A percentile compares a stretch with the other conserved stretches of the same genome.
phyloP scores from a whole-genome alignment of 305 asterid species.

The Stenogyne calaminthoides region DNA sequence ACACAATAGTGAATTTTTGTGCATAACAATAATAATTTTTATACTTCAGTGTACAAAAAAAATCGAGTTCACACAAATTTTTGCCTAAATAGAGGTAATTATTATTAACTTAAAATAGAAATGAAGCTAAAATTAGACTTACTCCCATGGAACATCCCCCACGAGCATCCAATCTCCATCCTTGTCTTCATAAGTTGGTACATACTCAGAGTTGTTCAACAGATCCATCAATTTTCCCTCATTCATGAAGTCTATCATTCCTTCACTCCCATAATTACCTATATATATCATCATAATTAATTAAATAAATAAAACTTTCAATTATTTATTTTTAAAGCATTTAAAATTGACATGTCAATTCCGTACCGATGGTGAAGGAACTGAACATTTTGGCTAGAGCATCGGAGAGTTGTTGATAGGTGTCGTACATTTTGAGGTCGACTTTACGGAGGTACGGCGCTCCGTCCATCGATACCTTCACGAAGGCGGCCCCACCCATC shows the following conservation, averaged over 20 bases:
- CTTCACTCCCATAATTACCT: slow-evolving; percentile 51
- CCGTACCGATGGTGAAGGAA: slow-evolving; percentile 75
- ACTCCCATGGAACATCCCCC: slow-evolving; percentile 65
- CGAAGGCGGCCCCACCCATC: slow-evolving; percentile 54
- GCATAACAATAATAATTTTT: no score
- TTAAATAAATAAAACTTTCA: not conserved
- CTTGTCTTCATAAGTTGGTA: slow-evolving; percentile 55
- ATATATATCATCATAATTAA: not conserved
- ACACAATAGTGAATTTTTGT: no score
- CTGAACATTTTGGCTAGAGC: slow-evolving; percentile 94
- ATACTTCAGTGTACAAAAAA: no score
- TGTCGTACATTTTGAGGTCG: slow-evolving; percentile 74
- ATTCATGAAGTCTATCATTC: slow-evolving; percentile 58
- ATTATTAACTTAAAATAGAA: not conserved
- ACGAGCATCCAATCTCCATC: slow-evolving; percentile 70
- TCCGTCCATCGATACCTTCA: slow-evolving; percentile 94
- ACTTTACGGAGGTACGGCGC: slow-evolving; percentile 96
- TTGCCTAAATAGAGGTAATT: not conserved
- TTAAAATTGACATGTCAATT: no score
- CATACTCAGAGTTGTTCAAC: slow-evolving; percentile 51
- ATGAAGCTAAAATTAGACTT: no score
- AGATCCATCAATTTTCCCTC: slow-evolving; percentile 54
- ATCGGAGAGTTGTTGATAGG: slow-evolving; percentile 76
- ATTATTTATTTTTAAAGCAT: not conserved
- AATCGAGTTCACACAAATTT: no score